Base-by-base conservation (phyloP, 371 early-diverging fungal species). In the Apophysomyces trapeziformis region DNA sequence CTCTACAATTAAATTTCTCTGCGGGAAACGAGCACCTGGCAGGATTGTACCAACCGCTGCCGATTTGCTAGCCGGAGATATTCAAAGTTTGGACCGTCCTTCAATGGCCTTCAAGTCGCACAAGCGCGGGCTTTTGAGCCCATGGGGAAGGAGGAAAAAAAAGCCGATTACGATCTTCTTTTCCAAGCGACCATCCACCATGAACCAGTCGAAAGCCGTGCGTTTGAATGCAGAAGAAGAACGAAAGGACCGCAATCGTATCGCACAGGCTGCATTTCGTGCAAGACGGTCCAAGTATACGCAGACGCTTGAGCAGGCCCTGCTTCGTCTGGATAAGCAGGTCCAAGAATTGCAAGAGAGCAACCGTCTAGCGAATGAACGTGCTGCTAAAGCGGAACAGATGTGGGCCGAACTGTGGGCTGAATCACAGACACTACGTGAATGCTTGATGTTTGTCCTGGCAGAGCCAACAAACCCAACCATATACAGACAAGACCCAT, bases 221-320 rank as follows among this genome's bases (percentile, higher is more conserved):
- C 5, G 32, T 21, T 50, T 50, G 7, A 21, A 9, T 21, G 5
- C 54, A 16, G 21, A 50, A 16, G 21, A 50, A 50, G 8, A 50
- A 21, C 54, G 54, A 60, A 56, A 57, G 37, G 47, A 60, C 35
- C 68, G 64, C 16, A 71, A 71, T 38, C 68, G 72, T 11, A 56
- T 59, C 16, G 72, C 72, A 32, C 72, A 72, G 38, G 72, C 72
- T 14, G 72, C 72, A 21, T 72, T 72, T 38, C 72, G 72, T 8
- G 68, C 65, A 18, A 44, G 72, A 9, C 68, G 72, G 32, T 57
- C 58, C 8, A 63, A 65, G 44, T 65, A 72, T 35, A 68, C 68
- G 1, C 58, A 66, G 21, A 66, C 65, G 11, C 32, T 68, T 4
- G 66, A 72, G 38, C n/a, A 50, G 2, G 63, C 66, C 7, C 16